These are phyloP conservation scores for Anisodus tanguticus DNA, from an alignment of 257 asterid species.

Conservation along the genomic window DNA sequence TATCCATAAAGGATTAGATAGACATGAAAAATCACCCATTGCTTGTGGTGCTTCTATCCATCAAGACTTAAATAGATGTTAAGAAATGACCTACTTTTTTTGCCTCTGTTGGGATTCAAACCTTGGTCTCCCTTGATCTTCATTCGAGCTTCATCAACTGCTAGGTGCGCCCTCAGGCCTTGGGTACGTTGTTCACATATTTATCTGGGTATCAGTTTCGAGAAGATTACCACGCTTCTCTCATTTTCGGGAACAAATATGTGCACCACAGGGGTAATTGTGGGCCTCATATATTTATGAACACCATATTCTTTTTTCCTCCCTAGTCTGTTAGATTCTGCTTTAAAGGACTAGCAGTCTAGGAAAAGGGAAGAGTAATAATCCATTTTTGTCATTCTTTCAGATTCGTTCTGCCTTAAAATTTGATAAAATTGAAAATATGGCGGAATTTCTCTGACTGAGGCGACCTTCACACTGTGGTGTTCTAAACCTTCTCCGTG, in stretches of 20 bases:
- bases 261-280: neutral
- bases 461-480: neutral
- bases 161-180: neutral
- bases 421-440: neutral
- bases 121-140: too few relatives aligned
- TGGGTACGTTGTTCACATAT: neutral
- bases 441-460: neutral
- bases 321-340: neutral
- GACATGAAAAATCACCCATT: too few relatives aligned
- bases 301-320: constrained; percentile 7
- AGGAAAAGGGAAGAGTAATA: neutral
- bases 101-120: too few relatives aligned
- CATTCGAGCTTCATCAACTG: neutral
- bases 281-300: neutral
- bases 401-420: neutral
- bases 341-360: neutral
- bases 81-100: too few relatives aligned
- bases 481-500: neutral
- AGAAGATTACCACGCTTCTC: neutral
- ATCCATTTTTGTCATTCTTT: neutral
- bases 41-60: too few relatives aligned
- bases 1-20: too few relatives aligned
- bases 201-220: too few relatives aligned
- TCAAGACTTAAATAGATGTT: too few relatives aligned
- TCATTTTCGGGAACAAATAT: neutral